Evolutionary conservation across 345 rosid genomes (phyloP), one percentile per base, ranked within the genome.

Genomic region (Ceriops zippeliana): DNA sequence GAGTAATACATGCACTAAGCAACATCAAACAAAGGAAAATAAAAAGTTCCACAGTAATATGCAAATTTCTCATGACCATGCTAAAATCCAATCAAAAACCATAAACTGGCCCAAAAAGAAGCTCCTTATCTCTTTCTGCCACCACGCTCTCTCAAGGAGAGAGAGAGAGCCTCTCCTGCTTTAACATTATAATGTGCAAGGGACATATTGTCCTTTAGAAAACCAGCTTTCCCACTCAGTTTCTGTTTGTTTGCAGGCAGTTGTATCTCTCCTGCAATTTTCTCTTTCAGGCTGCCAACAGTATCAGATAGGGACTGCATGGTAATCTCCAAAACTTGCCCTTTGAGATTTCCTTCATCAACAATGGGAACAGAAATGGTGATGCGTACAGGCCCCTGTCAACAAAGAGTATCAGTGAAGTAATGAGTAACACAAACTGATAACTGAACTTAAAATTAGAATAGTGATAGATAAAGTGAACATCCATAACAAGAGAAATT

Each of bases 201-300:
- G 20, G 93, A 84, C 90, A 91, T 80, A 74, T 88, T 91, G 76
- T 91, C 97, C 86, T 91, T 91, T 27, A 91, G 85, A 71, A 91
- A 91, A 68, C 97, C 93, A 32, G 90, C 87, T 80, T 88, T 88
- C 65, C 96, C 96, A 78, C 93, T 91, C 76, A 91, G 66, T 72
- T 91, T 91, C 83, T 91, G 97, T 70, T 91, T 91, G 82, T 89
- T 91, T 60, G 96, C 85, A 30, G 90, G 88, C 70, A 89, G 89
- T 70, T 89, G 97, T 66, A 82, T 87, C 74, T 86, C 91, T 72
- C 91, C 97, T 0, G 96, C 96, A 68, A 91, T 89, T 82, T 91
- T 91, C 84, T 91, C 97, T 77, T 91, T 91, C 83, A 91, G 81
- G 79, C 96, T 91, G 68, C 86, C 85, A 62, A 92, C 84, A 6